Evolutionary conservation across 2,329 filamentous ascomycete genomes (phyloP).

Genomic region (Colletotrichum sublineola): DNA sequence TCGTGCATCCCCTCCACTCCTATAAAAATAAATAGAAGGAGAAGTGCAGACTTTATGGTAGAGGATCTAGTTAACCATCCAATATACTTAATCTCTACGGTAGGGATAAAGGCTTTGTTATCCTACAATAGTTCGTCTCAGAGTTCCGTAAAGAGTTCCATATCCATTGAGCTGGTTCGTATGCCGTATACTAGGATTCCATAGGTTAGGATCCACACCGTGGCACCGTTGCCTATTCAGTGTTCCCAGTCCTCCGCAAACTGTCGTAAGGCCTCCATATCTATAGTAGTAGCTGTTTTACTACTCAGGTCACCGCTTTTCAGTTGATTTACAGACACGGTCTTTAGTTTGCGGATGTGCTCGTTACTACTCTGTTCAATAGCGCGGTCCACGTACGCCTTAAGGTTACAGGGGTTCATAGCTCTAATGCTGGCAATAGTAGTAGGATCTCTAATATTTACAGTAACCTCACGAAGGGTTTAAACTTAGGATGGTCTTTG

Average conservation of each 20-base stretch:
- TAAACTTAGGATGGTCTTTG: background rate
- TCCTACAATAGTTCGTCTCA: constrained; percentile 13
- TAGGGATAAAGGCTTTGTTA: constrained; percentile 16
- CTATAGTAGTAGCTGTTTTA: constrained; percentile 21
- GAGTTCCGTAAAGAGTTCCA: background rate
- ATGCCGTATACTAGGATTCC: constrained; percentile 17
- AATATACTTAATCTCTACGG: constrained; percentile 26
- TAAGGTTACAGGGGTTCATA: constrained; percentile 2
- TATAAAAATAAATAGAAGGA: too few relatives aligned
- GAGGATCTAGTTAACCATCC: constrained; percentile 14
- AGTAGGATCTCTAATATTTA: background rate
- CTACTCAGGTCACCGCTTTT: constrained; percentile 16
- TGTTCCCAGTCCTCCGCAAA: constrained; percentile 13
- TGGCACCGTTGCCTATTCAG: constrained; percentile 14
- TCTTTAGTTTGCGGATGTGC: constrained; percentile 14
- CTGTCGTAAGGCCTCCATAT: constrained; percentile 19
- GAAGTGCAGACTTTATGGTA: constrained; percentile 1
- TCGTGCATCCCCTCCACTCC: too few relatives aligned
- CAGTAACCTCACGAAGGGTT: background rate
- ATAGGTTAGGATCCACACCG: constrained; percentile 8
- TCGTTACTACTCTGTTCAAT: constrained; percentile 37
- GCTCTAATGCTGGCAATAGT: background rate
- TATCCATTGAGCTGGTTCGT: constrained; percentile 18
- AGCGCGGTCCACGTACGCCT: background rate
- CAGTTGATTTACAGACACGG: constrained; percentile 8